Conservation (phyloP, 2,329 filamentous ascomycete species). For the Fusarium palustre region DNA sequence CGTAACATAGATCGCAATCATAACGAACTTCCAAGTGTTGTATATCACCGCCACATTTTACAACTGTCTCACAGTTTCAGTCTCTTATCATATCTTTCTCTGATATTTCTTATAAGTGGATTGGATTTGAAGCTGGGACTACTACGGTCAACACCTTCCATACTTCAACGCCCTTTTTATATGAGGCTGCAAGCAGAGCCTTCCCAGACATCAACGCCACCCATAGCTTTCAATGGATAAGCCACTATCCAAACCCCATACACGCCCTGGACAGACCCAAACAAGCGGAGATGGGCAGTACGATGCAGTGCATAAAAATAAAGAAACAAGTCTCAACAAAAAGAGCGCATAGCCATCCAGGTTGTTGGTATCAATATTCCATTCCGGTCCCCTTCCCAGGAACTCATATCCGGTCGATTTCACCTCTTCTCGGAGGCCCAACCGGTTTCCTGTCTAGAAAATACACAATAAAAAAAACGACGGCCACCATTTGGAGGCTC, state of each 20-base stretch:
- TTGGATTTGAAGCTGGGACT: slow-evolving; percentile 28
- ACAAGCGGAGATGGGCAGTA: neutral
- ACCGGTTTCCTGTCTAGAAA: slow-evolving; percentile 38
- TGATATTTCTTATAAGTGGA: slow-evolving; percentile 3
- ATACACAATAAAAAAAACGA: slow-evolving; percentile 18
- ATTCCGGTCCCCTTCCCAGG: slow-evolving; percentile 29
- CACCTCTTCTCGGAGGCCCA: slow-evolving; percentile 17
- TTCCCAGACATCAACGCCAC: slow-evolving; percentile 21
- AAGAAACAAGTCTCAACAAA: slow-evolving; percentile 15
- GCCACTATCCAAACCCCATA: slow-evolving; percentile 19
- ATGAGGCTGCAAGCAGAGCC: slow-evolving; percentile 5
- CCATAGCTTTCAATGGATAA: slow-evolving; percentile 5
- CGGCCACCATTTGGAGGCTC: slow-evolving; percentile 18
- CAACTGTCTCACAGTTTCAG: neutral
- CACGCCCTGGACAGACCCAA: neutral
- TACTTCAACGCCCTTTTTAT: slow-evolving; percentile 14
- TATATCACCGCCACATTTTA: neutral
- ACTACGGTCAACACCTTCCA: slow-evolving; percentile 9
- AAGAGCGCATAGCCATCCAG: slow-evolving; percentile 37
- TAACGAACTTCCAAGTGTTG: neutral
- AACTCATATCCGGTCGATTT: slow-evolving; percentile 31
- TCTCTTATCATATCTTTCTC: neutral
- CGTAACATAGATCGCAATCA: too few species aligned
- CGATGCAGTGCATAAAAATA: slow-evolving; percentile 3
- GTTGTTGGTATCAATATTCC: slow-evolving; percentile 45